Evolutionary conservation across 192 early-diverging fungal genomes (phyloP).

Genomic region (Linnemannia hyalina): DNA sequence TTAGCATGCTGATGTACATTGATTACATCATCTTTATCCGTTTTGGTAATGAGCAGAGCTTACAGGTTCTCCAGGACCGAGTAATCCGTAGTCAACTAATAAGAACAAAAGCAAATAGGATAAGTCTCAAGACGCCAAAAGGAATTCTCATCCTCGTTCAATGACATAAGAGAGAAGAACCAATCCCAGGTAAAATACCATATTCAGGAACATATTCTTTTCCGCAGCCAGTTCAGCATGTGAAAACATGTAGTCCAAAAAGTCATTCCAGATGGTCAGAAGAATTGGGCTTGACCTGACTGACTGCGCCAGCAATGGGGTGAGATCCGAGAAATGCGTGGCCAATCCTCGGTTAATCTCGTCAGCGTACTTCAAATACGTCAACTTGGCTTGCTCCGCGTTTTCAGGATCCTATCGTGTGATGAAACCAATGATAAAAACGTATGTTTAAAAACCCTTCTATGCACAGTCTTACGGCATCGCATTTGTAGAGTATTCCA

Average conservation of each 20-base stretch:
- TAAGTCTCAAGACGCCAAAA: background rate
- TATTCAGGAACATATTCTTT: slow-evolving; percentile 27
- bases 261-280: slow-evolving; percentile 43
- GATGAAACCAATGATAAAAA: background rate
- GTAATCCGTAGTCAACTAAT: slow-evolving; percentile 38
- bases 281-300: slow-evolving; percentile 8
- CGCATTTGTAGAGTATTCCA: background rate
- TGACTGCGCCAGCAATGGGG: slow-evolving; percentile 1
- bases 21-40: background rate
- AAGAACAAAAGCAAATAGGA: background rate
- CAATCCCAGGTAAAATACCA: background rate
- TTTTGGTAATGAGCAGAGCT: background rate
- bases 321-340: slow-evolving; percentile 25
- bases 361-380: slow-evolving; percentile 38
- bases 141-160: background rate
- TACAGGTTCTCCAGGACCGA: slow-evolving; percentile 55
- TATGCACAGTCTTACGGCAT: background rate
- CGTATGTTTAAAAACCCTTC: background rate
- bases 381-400: slow-evolving; percentile 28
- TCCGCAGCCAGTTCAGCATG: slow-evolving; percentile 25
- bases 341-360: slow-evolving; percentile 43
- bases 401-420: slow-evolving; percentile 26
- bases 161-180: too few relatives aligned
- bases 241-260: slow-evolving; percentile 42
- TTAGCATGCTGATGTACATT: background rate